These are phyloP conservation scores for Dictyostelium purpureum DNA, from an alignment of 78 protist genomes.

Conservation along the genomic window DNA sequence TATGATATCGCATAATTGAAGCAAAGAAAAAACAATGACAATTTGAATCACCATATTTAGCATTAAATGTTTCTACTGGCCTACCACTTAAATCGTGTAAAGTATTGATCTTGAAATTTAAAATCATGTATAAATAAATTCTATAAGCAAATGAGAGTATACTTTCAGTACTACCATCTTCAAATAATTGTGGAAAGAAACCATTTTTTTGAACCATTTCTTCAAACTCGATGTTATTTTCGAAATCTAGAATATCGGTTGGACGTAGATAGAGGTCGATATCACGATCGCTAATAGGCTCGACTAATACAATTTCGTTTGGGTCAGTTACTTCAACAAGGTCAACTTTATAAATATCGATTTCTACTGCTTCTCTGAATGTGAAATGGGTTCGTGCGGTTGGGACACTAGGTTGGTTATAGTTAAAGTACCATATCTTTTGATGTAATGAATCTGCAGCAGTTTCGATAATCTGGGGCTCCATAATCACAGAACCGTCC, in stretches of 20 bases:
- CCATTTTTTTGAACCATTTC: background rate
- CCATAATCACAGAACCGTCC: background rate
- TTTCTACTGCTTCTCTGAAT: background rate
- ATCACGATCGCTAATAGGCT: background rate
- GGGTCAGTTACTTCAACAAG: background rate
- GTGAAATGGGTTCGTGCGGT: background rate
- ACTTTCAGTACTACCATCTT: constrained; percentile 5
- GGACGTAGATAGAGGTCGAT: background rate
- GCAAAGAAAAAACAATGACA: background rate
- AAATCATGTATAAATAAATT: background rate
- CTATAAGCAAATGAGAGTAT: constrained; percentile 16
- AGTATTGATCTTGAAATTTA: background rate
- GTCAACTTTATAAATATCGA: background rate
- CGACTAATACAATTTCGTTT: background rate
- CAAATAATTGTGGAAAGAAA: background rate
- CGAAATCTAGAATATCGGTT: background rate
- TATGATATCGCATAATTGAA: background rate
- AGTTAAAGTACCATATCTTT: background rate
- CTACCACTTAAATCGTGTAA: background rate
- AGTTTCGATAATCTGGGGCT: background rate
- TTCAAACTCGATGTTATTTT: background rate
- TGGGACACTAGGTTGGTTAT: background rate
- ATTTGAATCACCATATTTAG: constrained; percentile 6
- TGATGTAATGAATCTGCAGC: background rate
- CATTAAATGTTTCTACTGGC: background rate